Conservation (phyloP, 2,329 filamentous ascomycete species). For the Colletotrichum phormii region DNA sequence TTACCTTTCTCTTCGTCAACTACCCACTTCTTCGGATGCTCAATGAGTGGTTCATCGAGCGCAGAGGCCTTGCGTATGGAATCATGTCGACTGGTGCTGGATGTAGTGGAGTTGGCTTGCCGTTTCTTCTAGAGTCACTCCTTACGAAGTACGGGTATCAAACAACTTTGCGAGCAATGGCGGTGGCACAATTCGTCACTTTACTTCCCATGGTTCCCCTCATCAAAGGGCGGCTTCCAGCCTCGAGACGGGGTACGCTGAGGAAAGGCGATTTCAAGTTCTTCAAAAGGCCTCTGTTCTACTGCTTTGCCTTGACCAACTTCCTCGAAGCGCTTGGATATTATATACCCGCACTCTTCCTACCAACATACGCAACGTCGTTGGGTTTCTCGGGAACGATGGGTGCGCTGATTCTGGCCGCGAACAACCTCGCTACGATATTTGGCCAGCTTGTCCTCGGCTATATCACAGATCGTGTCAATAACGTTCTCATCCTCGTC, state of each 20-base stretch:
- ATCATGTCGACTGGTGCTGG: conserved; percentile 61
- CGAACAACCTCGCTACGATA: conserved; percentile 60
- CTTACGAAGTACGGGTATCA: conserved; percentile 54
- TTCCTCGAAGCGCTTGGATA: conserved; percentile 65
- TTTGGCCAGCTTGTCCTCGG: conserved; percentile 59
- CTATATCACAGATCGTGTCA: conserved; percentile 55
- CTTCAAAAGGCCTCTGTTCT: conserved; percentile 41
- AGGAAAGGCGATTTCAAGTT: conserved; percentile 41
- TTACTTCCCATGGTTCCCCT: conserved; percentile 54
- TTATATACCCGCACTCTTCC: conserved; percentile 66
- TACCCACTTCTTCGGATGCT: conserved; percentile 50
- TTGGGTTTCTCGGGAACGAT: conserved; percentile 50
- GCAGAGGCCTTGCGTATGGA: conserved; percentile 60
- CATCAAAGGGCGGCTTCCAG: conserved; percentile 56
- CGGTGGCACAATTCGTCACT: conserved; percentile 50
- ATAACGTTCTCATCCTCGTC: conserved; percentile 56
- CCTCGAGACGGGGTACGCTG: conserved; percentile 39
- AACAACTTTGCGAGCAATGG: conserved; percentile 53
- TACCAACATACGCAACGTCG: conserved; percentile 61
- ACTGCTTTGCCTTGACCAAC: conserved; percentile 58
- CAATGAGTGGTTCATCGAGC: conserved; percentile 60
- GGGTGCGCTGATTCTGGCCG: conserved; percentile 58
- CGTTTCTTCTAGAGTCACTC: conserved; percentile 56
- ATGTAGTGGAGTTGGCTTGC: conserved; percentile 59
- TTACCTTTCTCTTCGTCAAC: conserved; percentile 53